Conservation (phyloP, 2,329 filamentous ascomycete genomes). For the Cytospora schulzeri region DNA sequence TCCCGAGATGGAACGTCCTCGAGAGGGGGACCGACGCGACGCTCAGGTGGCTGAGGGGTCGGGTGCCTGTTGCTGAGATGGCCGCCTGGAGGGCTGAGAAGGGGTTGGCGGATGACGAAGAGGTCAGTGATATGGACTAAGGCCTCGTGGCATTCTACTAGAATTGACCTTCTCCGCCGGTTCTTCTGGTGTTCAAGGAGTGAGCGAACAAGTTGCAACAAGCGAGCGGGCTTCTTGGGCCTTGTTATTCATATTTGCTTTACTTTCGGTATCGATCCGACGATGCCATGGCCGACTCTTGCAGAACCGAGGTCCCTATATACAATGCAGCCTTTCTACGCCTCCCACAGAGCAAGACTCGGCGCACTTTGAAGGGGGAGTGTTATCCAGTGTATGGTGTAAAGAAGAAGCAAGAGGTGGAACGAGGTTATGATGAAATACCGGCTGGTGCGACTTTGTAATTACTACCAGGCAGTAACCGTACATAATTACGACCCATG, state of each 20-base stretch:
- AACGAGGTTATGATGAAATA: not conserved
- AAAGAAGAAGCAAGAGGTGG: not conserved
- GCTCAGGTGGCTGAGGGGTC: constrained; percentile 76
- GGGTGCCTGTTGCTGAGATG: constrained; percentile 67
- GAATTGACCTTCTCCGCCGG: not conserved
- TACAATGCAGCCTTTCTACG: not conserved
- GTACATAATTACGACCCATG: constrained; percentile 2
- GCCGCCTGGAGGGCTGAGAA: constrained; percentile 55
- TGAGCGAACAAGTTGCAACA: not conserved
- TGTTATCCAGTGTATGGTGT: not conserved
- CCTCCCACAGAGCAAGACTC: too few species aligned
- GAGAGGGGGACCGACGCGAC: constrained; percentile 87
- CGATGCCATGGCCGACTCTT: constrained; percentile 9
- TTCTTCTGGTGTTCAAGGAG: not conserved
- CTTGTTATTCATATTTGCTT: constrained; percentile 8
- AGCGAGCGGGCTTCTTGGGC: constrained; percentile 4
- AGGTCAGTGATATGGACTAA: constrained; percentile 37
- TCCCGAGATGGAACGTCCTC: constrained; percentile 81
- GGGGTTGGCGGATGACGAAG: constrained; percentile 39
- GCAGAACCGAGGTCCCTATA: not conserved
- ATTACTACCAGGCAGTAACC: constrained; percentile 12
- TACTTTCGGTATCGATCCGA: not conserved
- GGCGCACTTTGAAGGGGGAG: not conserved
- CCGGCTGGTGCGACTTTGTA: constrained; percentile 20
- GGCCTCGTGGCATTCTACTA: not conserved